phyloP scores from a whole-genome alignment of 805 yeast genomes.

The Suhomyces sp. region DNA sequence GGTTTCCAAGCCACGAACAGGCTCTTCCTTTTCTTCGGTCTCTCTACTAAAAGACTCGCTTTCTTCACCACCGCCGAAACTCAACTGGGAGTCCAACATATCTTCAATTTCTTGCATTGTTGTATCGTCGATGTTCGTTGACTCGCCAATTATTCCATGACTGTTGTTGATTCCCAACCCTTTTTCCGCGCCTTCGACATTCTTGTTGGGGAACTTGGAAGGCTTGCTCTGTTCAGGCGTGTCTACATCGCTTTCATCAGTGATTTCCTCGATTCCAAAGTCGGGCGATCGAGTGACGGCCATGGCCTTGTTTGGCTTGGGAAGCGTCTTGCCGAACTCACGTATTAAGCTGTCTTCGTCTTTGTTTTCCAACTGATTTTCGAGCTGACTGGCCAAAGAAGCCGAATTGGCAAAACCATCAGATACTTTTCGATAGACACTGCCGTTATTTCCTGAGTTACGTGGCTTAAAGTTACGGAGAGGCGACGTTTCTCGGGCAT shows the following conservation, averaged over 20 bases:
- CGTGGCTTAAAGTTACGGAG: constrained; percentile 18
- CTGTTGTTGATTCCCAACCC: constrained; percentile 6
- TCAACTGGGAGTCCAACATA: constrained; percentile 35
- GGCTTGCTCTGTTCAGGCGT: neutral
- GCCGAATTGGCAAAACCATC: constrained; percentile 29
- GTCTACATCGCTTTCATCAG: constrained; percentile 24
- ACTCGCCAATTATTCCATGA: constrained; percentile 14
- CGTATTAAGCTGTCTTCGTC: neutral
- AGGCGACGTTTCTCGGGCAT: constrained; percentile 21
- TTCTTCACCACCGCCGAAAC: constrained; percentile 9
- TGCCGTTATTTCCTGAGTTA: neutral
- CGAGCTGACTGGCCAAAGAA: constrained; percentile 23
- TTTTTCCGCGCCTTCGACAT: constrained; percentile 1
- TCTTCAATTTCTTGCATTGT: constrained; percentile 39
- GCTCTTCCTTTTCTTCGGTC: neutral
- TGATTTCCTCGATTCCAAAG: constrained; percentile 38
- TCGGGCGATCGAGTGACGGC: constrained; percentile 17
- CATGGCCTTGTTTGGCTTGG: constrained; percentile 2
- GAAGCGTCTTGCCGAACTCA: constrained; percentile 3
- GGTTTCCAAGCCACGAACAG: neutral
- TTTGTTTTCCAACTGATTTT: constrained; percentile 13
- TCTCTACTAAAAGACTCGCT: constrained; percentile 3
- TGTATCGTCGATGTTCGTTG: constrained; percentile 13
- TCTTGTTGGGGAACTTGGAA: neutral
- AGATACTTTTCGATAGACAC: constrained; percentile 16